Conservation (phyloP, 176 grass and related monocot genomes). For the Luzula sylvatica region DNA sequence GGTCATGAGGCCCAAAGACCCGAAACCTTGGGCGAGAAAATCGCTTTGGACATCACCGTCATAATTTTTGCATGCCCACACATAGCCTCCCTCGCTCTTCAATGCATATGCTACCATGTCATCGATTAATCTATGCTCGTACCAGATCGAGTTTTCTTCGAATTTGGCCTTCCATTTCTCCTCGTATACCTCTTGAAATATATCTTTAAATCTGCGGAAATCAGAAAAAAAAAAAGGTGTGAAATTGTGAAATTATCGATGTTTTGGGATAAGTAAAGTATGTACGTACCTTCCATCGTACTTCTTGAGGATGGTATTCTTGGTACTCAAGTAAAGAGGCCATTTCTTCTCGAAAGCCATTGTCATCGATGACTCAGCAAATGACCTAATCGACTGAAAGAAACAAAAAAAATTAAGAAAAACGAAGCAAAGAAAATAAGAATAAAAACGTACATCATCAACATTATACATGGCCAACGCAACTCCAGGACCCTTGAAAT, state of each 20-base stretch:
- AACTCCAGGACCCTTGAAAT: slow-evolving; percentile 86
- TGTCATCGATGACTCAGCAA: slow-evolving; percentile 89
- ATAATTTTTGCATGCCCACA: slow-evolving; percentile 98
- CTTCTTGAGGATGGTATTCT: slow-evolving; percentile 91
- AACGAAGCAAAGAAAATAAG: not conserved
- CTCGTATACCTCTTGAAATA: slow-evolving; percentile 93
- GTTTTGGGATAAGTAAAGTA: slow-evolving; percentile 6
- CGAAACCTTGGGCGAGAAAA: slow-evolving; percentile 98
- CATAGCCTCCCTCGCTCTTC: slow-evolving; percentile 95
- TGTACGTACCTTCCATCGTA: slow-evolving; percentile 82
- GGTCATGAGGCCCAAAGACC: slow-evolving; percentile 87
- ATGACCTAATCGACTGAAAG: slow-evolving; percentile 77
- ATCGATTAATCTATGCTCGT: slow-evolving; percentile 96
- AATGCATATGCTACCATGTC: slow-evolving; percentile 99
- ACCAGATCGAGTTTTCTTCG: slow-evolving; percentile 79
- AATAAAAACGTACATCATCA: slow-evolving; percentile 47
- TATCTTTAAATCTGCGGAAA: slow-evolving; percentile 75
- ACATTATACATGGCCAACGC: slow-evolving; percentile 95
- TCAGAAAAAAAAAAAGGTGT: slow-evolving; percentile 7
- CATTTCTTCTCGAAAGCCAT: slow-evolving; percentile 74
- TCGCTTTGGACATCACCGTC: slow-evolving; percentile 98
- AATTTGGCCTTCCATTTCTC: slow-evolving; percentile 77
- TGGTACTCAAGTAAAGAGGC: slow-evolving; percentile 93
- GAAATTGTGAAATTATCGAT: slow-evolving; percentile 10
- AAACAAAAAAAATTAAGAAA: slow-evolving; percentile 21